phyloP scores from a whole-genome alignment of 441 rosid species.

The Brassica balearica region DNA sequence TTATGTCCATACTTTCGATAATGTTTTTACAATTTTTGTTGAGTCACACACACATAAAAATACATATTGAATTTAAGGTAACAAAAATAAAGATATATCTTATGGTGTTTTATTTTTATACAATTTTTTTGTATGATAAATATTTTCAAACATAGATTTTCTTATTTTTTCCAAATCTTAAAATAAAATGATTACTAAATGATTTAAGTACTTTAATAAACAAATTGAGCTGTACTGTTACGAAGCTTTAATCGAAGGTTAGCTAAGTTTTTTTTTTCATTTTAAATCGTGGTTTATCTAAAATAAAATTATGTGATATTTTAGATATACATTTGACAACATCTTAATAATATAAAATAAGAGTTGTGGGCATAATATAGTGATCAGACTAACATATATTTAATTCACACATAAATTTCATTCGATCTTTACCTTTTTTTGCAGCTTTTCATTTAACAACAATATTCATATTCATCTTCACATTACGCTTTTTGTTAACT shows the following conservation, averaged over 20 bases:
- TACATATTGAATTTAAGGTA: background rate
- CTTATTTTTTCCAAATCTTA: background rate
- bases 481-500: constrained; percentile 20
- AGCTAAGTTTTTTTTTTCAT: background rate
- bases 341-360: constrained; percentile 1
- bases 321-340: background rate
- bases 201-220: background rate
- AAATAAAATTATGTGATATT: background rate
- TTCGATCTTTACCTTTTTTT: constrained; percentile 28
- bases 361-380: constrained; percentile 4
- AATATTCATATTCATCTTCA: constrained; percentile 16
- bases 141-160: background rate
- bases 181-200: background rate
- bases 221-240: background rate
- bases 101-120: background rate
- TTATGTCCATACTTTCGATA: background rate
- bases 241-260: background rate
- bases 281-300: background rate
- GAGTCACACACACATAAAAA: background rate
- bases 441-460: constrained; percentile 27
- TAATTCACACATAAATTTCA: constrained; percentile 15
- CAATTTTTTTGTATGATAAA: background rate
- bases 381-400: constrained; percentile 10
- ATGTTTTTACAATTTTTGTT: background rate
- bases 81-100: background rate